Conservation (phyloP, 2,329 filamentous ascomycete genomes). For the Phyllosticta capitalensis region DNA sequence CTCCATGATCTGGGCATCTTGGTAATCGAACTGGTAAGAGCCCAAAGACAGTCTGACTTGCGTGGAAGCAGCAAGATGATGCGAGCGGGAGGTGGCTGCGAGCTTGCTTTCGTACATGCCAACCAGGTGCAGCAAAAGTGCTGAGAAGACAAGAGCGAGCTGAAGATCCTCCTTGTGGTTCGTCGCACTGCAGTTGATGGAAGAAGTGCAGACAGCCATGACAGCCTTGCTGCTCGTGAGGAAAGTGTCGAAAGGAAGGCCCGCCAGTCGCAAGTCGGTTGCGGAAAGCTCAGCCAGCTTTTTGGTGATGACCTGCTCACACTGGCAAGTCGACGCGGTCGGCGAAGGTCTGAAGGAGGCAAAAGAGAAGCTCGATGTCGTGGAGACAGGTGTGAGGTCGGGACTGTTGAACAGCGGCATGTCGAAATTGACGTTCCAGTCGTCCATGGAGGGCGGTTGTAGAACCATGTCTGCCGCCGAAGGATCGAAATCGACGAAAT, state of each 20-base stretch:
- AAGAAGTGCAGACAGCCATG: background rate
- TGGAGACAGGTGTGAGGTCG: background rate
- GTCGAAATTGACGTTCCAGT: conserved; percentile 3
- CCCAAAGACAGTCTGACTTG: background rate
- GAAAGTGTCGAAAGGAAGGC: background rate
- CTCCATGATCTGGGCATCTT: conserved; percentile 2
- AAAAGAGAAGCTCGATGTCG: background rate
- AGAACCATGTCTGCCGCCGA: conserved; percentile 1
- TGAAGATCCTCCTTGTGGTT: background rate
- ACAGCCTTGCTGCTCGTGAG: background rate
- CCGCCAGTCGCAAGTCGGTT: background rate
- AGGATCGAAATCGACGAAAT: background rate
- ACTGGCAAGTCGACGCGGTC: background rate
- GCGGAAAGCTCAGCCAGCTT: background rate
- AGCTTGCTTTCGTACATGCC: background rate
- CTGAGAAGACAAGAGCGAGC: background rate
- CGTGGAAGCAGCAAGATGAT: background rate
- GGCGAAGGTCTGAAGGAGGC: background rate
- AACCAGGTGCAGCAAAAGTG: background rate
- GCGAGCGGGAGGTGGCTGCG: background rate
- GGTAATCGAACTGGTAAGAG: conserved; percentile 5
- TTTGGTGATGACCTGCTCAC: background rate
- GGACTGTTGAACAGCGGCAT: background rate
- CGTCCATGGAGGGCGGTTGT: background rate
- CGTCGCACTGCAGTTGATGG: background rate